These are phyloP conservation scores for Babesia sp. DNA, from an alignment of 169 alveolate genomes.

Conservation along the genomic window DNA sequence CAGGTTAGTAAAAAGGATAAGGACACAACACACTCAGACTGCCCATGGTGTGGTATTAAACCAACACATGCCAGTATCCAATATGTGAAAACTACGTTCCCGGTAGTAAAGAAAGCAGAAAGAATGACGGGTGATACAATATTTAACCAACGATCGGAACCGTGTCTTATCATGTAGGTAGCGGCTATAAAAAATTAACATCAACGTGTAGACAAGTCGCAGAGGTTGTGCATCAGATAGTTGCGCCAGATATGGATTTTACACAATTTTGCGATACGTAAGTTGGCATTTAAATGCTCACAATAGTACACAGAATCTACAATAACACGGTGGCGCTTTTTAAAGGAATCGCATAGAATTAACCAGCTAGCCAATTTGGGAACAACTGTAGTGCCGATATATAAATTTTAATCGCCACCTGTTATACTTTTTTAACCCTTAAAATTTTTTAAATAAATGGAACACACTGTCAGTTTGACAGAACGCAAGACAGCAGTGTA, in stretches of 20 bases:
- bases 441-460: too few species aligned
- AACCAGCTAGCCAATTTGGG: too few species aligned
- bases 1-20: constrained; percentile 74
- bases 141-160: constrained; percentile 51
- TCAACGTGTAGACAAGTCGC: constrained; percentile 58
- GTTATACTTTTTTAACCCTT: too few species aligned
- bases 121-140: constrained; percentile 58
- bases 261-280: constrained; percentile 54
- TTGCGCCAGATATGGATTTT: constrained; percentile 53
- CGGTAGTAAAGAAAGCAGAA: constrained; percentile 78
- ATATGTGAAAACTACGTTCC: constrained; percentile 87
- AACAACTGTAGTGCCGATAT: too few species aligned
- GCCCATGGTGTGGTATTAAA: constrained; percentile 97
- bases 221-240: constrained; percentile 65
- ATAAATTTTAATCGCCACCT: not conserved
- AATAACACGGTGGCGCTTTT: constrained; percentile 61
- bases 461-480: not conserved
- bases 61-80: constrained; percentile 89
- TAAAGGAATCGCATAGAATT: constrained; percentile 35
- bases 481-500: not conserved
- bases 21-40: constrained; percentile 68
- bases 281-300: not conserved
- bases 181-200: not conserved
- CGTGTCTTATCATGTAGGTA: constrained; percentile 59
- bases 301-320: constrained; percentile 29